These are phyloP conservation scores for Iberis amara DNA, from an alignment of 441 rosid genomes.

Conservation along the genomic window DNA sequence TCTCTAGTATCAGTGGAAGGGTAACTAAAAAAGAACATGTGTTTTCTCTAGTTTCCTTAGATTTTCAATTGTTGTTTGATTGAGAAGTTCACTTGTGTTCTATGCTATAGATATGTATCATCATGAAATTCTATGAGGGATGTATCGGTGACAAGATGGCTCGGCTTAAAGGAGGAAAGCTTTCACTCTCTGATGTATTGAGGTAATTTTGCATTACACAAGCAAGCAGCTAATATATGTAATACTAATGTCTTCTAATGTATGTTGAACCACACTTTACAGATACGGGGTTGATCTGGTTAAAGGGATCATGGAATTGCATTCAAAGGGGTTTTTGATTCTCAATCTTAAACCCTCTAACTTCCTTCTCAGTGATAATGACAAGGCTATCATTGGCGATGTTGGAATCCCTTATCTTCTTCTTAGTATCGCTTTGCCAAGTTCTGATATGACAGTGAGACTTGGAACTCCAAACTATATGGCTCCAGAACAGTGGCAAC, in stretches of 20 bases:
- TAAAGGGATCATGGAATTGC: constrained; percentile 55
- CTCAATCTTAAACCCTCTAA: constrained; percentile 77
- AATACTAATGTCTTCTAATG: constrained; percentile 6
- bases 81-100: background rate
- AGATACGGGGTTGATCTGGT: constrained; percentile 73
- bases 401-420: constrained; percentile 70
- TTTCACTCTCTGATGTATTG: constrained; percentile 47
- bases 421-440: constrained; percentile 56
- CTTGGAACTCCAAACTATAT: constrained; percentile 88
- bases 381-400: constrained; percentile 68
- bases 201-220: constrained; percentile 40
- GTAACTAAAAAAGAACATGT: constrained; percentile 32
- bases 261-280: constrained; percentile 26
- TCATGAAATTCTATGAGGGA: constrained; percentile 83
- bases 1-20: constrained; percentile 66
- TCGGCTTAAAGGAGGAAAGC: constrained; percentile 68
- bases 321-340: constrained; percentile 54
- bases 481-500: constrained; percentile 98
- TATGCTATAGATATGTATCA: constrained; percentile 51
- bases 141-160: constrained; percentile 79
- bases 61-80: background rate
- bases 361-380: constrained; percentile 60
- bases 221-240: background rate
- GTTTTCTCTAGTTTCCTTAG: constrained; percentile 11
- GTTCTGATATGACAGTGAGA: constrained; percentile 52